Conservation (phyloP, 768 basidiomycete genomes). For the Termitomyces sp. region DNA sequence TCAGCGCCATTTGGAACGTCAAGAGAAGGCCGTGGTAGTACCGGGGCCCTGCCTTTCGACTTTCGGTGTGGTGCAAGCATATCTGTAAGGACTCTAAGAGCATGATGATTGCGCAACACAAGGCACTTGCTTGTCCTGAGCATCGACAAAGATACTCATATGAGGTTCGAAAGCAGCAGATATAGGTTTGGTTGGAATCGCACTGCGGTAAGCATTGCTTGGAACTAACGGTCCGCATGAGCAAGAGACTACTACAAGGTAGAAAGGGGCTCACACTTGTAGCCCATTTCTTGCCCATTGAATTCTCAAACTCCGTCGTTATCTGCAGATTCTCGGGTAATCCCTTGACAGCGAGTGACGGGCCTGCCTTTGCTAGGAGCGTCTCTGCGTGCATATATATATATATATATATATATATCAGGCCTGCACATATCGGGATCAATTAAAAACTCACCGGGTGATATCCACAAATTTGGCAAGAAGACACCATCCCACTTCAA, state of each 20-base stretch:
- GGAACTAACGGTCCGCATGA: conserved; percentile 36
- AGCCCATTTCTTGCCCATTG: conserved; percentile 78
- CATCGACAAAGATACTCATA: conserved; percentile 90
- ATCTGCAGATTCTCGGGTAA: conserved; percentile 85
- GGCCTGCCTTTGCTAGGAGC: conserved; percentile 72
- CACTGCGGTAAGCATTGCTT: conserved; percentile 54
- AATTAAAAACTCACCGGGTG: conserved; percentile 55
- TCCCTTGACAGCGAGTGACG: conserved; percentile 66
- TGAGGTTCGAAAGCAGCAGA: conserved; percentile 91
- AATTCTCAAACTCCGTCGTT: conserved; percentile 82
- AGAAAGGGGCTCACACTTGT: conserved; percentile 44
- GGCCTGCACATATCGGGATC: background rate
- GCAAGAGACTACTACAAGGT: background rate
- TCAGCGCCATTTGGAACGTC: conserved; percentile 48
- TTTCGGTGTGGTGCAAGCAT: conserved; percentile 84
- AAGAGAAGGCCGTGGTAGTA: conserved; percentile 58
- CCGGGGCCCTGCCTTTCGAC: conserved; percentile 23
- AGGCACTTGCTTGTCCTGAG: conserved; percentile 79
- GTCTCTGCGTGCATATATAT: conserved; percentile 42
- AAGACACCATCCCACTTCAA: conserved; percentile 73
- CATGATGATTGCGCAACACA: background rate
- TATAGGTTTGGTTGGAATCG: conserved; percentile 60
- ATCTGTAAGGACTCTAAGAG: conserved; percentile 71
- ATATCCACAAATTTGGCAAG: conserved; percentile 86
- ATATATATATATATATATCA: too few relatives aligned